Base-by-base conservation (phyloP, 1,284 basidiomycete genomes). In the Boletus semigastroideus region DNA sequence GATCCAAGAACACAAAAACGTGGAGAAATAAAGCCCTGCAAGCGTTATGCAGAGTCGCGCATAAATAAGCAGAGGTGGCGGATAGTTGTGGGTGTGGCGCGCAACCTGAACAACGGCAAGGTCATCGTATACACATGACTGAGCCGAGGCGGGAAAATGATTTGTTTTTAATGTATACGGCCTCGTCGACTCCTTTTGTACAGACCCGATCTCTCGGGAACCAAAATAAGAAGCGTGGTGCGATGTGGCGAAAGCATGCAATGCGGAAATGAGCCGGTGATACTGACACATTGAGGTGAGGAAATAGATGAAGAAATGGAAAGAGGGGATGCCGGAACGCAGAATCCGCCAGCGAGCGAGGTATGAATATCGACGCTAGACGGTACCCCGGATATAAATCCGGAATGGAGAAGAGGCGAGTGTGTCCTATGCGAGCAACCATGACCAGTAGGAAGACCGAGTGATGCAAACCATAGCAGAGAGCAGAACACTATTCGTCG, bases 301-400 rank as follows among this genome's bases (percentile, higher is more conserved):
- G 52, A 69, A 60, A 57, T 51, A 53, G 54, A 67, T 50, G 56
- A 49, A 55, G 39, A 53, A 68, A 49, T 48, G 45, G 42, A 58
- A 47, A 56, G 55, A 61, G 63, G 55, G 57, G 58, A 58, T 56
- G 53, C 45, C 34, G 53, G 42, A 64, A 62, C 54, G 58, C 11
- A 46, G 39, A 51, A 52, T 39, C 64, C 61, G 55, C 57, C 61
- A 62, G 61, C 69, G 56, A 66, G 62, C 69, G 75, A 76, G 72
- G 73, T 71, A 78, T 77, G 72, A 78, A 78, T 77, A 72, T 71
- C 73, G 71, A 66, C 61, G 69, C 61, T 62, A 65, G 49, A 50
- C 62, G 64, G 57, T 37, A 63, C 37, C 67, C 73, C 66, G 64
- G 65, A 67, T 59, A 58, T 58, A 62, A 60, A 17, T 65, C 59